These are phyloP conservation scores for Lentinula sp. DNA, from an alignment of 768 basidiomycete genomes.

Conservation along the genomic window DNA sequence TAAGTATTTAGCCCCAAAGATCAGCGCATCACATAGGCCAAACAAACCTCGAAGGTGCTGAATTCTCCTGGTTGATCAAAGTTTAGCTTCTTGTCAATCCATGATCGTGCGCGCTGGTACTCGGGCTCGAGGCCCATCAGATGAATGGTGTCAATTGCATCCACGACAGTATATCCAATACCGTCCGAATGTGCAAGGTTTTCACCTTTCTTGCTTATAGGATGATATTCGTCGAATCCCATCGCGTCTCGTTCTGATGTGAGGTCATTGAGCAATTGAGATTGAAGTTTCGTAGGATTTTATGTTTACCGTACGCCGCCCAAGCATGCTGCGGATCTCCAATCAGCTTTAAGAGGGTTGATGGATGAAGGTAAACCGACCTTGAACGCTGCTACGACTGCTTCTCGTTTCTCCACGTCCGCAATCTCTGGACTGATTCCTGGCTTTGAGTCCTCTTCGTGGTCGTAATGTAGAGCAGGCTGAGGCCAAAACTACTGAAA, in stretches of 20 bases:
- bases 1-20: not conserved
- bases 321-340: slow-evolving; percentile 45
- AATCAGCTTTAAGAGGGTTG: not conserved
- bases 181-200: slow-evolving; percentile 58
- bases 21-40: not conserved
- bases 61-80: slow-evolving; percentile 60
- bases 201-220: slow-evolving; percentile 48
- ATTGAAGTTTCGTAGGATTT: not conserved
- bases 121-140: slow-evolving; percentile 62
- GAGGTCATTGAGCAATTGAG: not conserved
- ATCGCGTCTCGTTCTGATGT: slow-evolving; percentile 60
- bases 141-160: slow-evolving; percentile 66
- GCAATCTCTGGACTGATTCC: slow-evolving; percentile 8
- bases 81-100: slow-evolving; percentile 46
- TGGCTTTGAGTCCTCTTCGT: not conserved
- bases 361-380: slow-evolving; percentile 24
- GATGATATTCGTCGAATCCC: slow-evolving; percentile 73
- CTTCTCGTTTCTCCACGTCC: slow-evolving; percentile 45
- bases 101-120: slow-evolving; percentile 53
- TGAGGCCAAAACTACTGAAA: not conserved
- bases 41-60: slow-evolving; percentile 69
- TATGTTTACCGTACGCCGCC: slow-evolving; percentile 51
- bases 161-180: slow-evolving; percentile 67
- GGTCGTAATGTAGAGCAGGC: not conserved
- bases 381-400: slow-evolving; percentile 56